Evolutionary conservation across 2,329 filamentous ascomycete species (phyloP).

Genomic region (Aspergillus caelatus): DNA sequence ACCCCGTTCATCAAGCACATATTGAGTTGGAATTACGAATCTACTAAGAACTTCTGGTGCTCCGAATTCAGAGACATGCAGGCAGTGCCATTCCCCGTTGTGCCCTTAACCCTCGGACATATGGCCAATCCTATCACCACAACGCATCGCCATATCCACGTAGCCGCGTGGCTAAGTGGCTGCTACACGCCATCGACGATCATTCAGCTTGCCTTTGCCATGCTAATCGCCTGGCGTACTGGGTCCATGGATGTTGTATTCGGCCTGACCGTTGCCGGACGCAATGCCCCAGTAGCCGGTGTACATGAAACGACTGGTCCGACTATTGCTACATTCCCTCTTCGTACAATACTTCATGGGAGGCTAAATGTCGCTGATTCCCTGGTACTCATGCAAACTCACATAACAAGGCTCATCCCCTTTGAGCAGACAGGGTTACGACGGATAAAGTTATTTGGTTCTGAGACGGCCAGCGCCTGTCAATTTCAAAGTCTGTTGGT

Average conservation of each 20-base stretch:
- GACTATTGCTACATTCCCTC: slow-evolving; percentile 15
- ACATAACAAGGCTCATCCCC: slow-evolving; percentile 5
- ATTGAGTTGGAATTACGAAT: slow-evolving; percentile 13
- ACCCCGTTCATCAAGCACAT: slow-evolving; percentile 52
- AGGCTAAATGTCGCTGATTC: neutral
- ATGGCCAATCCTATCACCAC: neutral
- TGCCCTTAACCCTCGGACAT: neutral
- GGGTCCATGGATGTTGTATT: slow-evolving; percentile 9
- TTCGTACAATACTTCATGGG: neutral
- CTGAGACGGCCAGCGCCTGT: neutral
- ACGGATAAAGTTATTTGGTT: neutral
- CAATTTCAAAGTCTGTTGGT: slow-evolving; percentile 7
- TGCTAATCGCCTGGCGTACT: slow-evolving; percentile 5
- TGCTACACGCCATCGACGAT: neutral
- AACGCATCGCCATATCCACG: neutral
- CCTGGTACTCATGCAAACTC: neutral
- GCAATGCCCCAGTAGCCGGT: slow-evolving; percentile 9
- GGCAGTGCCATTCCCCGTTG: neutral
- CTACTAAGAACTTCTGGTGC: neutral
- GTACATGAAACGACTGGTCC: slow-evolving; percentile 11
- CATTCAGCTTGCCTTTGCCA: slow-evolving; percentile 8
- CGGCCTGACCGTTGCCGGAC: slow-evolving; percentile 7
- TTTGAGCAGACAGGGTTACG: slow-evolving; percentile 12
- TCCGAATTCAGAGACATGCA: neutral
- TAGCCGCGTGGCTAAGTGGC: neutral